Percentiles rank a stretch among this genome's conserved stretches.
phyloP scores from a whole-genome alignment of 140 eudicot genomes.

The Oenanthe javanica region DNA sequence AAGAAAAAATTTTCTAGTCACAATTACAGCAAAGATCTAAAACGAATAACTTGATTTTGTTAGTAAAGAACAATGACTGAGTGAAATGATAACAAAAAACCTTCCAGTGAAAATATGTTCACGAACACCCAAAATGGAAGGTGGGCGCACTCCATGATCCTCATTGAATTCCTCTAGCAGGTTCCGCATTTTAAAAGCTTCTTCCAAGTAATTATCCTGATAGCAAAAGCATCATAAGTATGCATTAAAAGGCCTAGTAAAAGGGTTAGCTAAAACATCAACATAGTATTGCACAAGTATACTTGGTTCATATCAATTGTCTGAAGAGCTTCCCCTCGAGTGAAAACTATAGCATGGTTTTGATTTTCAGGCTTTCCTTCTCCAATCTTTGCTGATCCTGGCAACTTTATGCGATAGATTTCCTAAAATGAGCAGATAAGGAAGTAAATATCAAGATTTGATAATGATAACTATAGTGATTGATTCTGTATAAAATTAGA shows the following conservation, averaged over 20 bases:
- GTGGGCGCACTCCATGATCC: slow-evolving; percentile 97
- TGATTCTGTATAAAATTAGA: not conserved
- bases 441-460: not conserved
- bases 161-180: slow-evolving; percentile 95
- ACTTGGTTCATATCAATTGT: slow-evolving; percentile 99
- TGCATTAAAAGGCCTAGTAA: not conserved
- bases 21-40: not conserved
- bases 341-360: slow-evolving; percentile 89
- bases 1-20: not conserved
- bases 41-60: not conserved
- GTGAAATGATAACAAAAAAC: slow-evolving; percentile 24
- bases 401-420: slow-evolving; percentile 60
- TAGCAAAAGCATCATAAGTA: slow-evolving; percentile 7
- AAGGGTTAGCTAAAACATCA: not conserved
- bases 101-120: slow-evolving; percentile 99
- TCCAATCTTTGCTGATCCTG: slow-evolving; percentile 71
- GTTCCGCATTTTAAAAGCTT: slow-evolving; percentile 99
- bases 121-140: slow-evolving; percentile 93
- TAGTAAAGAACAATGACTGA: no score
- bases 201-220: slow-evolving; percentile 98
- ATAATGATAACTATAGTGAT: not conserved
- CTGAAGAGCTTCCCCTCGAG: slow-evolving; percentile 99
- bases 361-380: slow-evolving; percentile 99
- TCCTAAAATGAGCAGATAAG: slow-evolving; percentile 35
- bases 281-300: slow-evolving; percentile 1